A percentile compares a stretch with the other conserved stretches of the same genome.
phyloP scores from a whole-genome alignment of 2,329 filamentous ascomycete genomes.

The Talaromyces sp. region DNA sequence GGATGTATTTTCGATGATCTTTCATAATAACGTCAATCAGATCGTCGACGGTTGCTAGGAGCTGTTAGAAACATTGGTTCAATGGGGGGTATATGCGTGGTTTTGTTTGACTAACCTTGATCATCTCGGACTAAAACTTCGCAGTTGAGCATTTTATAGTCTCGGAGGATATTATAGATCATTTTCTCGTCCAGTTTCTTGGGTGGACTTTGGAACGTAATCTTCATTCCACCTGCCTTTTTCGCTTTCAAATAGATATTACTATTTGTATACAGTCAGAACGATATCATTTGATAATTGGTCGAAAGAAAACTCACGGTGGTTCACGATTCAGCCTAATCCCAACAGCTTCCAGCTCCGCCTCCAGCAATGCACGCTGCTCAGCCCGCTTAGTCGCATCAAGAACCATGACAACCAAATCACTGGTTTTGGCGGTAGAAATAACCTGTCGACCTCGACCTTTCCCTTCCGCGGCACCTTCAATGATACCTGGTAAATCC shows the following conservation, averaged over 20 bases:
- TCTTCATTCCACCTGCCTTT: slow-evolving; percentile 97
- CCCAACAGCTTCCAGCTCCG: slow-evolving; percentile 88
- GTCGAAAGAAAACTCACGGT: slow-evolving; percentile 55
- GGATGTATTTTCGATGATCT: slow-evolving; percentile 96
- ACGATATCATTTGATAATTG: not conserved
- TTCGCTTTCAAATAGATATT: slow-evolving; percentile 98
- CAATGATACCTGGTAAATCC: slow-evolving; percentile 96
- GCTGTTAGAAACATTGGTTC: slow-evolving; percentile 1
- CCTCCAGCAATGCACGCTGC: slow-evolving; percentile 82
- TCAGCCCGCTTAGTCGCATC: slow-evolving; percentile 96
- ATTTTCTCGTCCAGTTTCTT: slow-evolving; percentile 96
- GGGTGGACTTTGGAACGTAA: slow-evolving; percentile 84
- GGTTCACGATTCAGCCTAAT: slow-evolving; percentile 88
- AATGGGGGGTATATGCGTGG: slow-evolving; percentile 7
- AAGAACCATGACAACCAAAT: slow-evolving; percentile 92
- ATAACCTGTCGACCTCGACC: slow-evolving; percentile 94
- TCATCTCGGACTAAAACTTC: slow-evolving; percentile 95
- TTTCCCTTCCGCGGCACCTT: slow-evolving; percentile 92
- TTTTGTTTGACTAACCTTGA: slow-evolving; percentile 46
- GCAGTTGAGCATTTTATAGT: slow-evolving; percentile 98
- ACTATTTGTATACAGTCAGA: slow-evolving; percentile 37
- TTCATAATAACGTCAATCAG: slow-evolving; percentile 99
- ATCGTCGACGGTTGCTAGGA: slow-evolving; percentile 80
- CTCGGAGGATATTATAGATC: slow-evolving; percentile 92
- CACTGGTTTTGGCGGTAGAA: slow-evolving; percentile 95